Percentiles rank a stretch among this genome's conserved stretches.
These are phyloP conservation scores for Phytophthora uliginosa DNA, from an alignment of 352 stramenopile species.

Conservation along the genomic window DNA sequence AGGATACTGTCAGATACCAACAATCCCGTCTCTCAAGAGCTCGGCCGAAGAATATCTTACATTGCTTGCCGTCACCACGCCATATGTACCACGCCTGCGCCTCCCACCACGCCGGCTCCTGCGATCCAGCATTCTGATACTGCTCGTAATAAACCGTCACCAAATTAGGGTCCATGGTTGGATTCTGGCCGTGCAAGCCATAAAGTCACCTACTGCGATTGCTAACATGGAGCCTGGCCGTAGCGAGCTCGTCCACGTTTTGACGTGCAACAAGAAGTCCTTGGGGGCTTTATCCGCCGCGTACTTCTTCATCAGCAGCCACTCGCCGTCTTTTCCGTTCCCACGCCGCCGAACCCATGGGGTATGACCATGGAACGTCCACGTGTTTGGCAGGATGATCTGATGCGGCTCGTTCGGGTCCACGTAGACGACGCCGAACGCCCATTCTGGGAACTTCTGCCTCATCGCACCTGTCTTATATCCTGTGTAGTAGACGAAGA, in stretches of 20 bases:
- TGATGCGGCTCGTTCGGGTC: constrained; percentile 78
- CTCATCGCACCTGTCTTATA: constrained; percentile 86
- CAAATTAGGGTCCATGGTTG: constrained; percentile 7
- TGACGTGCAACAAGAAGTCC: constrained; percentile 63
- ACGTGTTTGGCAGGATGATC: constrained; percentile 79
- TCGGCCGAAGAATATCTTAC: constrained; percentile 36
- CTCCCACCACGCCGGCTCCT: constrained; percentile 82
- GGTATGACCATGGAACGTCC: constrained; percentile 75
- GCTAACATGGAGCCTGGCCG: constrained; percentile 67
- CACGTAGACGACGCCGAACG: constrained; percentile 76
- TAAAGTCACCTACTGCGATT: constrained; percentile 62
- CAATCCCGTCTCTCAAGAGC: background rate
- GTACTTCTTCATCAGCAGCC: constrained; percentile 68
- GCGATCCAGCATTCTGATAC: constrained; percentile 78
- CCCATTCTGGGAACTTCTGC: constrained; percentile 67
- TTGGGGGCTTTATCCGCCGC: constrained; percentile 53
- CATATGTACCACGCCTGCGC: constrained; percentile 89
- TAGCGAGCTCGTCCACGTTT: constrained; percentile 65
- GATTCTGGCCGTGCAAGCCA: background rate
- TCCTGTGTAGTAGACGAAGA: constrained; percentile 88
- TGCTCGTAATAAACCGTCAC: constrained; percentile 28
- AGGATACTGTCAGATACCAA: background rate
- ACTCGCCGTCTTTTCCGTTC: constrained; percentile 87
- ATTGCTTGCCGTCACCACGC: constrained; percentile 67
- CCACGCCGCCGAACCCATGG: constrained; percentile 61